These are phyloP conservation scores for Chaetothyriales sp. DNA, from an alignment of 2,329 filamentous ascomycete genomes.

Conservation along the genomic window DNA sequence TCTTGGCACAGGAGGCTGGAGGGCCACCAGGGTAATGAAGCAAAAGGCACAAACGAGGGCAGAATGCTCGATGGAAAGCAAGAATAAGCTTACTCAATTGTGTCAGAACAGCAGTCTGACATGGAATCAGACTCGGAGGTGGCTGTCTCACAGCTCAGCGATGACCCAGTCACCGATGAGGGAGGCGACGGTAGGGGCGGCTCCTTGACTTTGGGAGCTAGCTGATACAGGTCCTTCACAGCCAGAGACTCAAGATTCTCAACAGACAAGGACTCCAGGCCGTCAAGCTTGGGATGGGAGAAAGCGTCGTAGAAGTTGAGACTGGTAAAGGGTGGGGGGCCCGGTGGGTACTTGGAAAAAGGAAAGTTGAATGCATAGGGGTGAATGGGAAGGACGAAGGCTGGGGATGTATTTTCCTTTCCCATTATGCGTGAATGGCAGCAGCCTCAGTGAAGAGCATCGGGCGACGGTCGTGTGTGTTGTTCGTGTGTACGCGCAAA, in stretches of 20 bases:
- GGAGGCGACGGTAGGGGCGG: not conserved
- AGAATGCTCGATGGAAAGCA: not conserved
- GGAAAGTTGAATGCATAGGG: not conserved
- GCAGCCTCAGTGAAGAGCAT: not conserved
- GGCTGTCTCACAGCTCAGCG: not conserved
- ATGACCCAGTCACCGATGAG: not conserved
- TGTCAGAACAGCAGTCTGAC: not conserved
- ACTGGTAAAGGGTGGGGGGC: not conserved
- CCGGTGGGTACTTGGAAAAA: not conserved
- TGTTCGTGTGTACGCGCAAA: not conserved
- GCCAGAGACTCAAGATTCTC: not conserved
- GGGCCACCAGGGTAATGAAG: not conserved
- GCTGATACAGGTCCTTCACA: not conserved
- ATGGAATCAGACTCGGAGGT: not conserved
- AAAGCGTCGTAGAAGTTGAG: not conserved
- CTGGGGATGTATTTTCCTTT: not conserved
- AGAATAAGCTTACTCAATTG: not conserved
- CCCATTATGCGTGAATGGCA: not conserved
- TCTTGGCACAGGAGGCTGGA: not conserved
- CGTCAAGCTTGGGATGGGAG: too few relatives aligned
- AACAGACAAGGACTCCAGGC: not conserved
- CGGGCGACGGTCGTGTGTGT: not conserved
- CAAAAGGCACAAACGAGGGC: not conserved
- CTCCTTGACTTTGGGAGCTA: not conserved
- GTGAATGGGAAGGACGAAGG: too few relatives aligned